A percentile compares a stretch with the other conserved stretches of the same genome.
Conservation (phyloP, 2,329 filamentous ascomycete genomes). For the Whalleya microplaca region DNA sequence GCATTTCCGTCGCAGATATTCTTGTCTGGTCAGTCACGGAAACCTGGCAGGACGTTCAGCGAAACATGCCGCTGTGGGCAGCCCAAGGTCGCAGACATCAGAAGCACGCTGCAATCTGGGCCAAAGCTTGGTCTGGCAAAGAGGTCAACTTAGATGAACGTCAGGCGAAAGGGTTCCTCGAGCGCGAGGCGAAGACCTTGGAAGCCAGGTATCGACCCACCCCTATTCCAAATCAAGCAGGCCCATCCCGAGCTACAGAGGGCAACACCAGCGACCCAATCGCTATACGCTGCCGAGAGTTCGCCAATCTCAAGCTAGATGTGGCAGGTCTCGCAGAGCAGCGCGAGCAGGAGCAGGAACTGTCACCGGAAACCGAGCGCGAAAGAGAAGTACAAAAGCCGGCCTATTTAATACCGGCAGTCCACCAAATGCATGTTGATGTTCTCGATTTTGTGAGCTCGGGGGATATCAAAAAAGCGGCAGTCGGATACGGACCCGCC, state of each 20-base stretch:
- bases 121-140: neutral
- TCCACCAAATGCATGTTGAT: slow-evolving; percentile 48
- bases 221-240: too few relatives aligned
- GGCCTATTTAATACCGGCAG: slow-evolving; percentile 39
- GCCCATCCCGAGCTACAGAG: too few relatives aligned
- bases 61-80: slow-evolving; percentile 62
- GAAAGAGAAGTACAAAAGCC: slow-evolving; percentile 53
- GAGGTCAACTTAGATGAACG: slow-evolving; percentile 22
- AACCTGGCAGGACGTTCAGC: slow-evolving; percentile 53
- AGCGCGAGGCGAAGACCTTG: slow-evolving; percentile 57
- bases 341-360: slow-evolving; percentile 69
- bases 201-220: slow-evolving; percentile 57
- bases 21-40: slow-evolving; percentile 63
- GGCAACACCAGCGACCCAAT: too few relatives aligned
- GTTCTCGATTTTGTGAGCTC: slow-evolving; percentile 45
- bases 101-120: slow-evolving; percentile 44
- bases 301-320: slow-evolving; percentile 30
- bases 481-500: slow-evolving; percentile 46
- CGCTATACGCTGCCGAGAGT: too few relatives aligned
- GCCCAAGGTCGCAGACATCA: slow-evolving; percentile 59
- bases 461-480: slow-evolving; percentile 39
- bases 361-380: slow-evolving; percentile 65
- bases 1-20: slow-evolving; percentile 59
- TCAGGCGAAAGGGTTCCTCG: slow-evolving; percentile 51
- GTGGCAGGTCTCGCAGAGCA: slow-evolving; percentile 41